phyloP scores from a whole-genome alignment of 495 filamentous ascomycete genomes.

The Neurospora sublineolata region DNA sequence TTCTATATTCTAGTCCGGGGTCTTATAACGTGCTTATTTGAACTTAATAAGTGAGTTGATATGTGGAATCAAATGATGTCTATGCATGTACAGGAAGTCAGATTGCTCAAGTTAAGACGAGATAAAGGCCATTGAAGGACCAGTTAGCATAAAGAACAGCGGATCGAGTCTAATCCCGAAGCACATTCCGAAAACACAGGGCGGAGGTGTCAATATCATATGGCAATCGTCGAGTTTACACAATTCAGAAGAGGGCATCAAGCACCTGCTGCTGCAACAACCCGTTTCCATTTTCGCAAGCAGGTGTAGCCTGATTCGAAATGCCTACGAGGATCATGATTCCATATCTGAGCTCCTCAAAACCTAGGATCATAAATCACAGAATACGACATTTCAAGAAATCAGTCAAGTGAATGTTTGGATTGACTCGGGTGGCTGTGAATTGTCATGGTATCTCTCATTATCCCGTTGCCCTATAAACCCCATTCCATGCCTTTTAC shows the following conservation, averaged over 20 bases:
- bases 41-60: no score
- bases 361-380: neutral
- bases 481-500: slow-evolving; percentile 17
- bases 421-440: slow-evolving; percentile 12
- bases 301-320: neutral
- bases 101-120: no score
- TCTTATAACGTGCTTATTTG: no score
- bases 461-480: slow-evolving; percentile 25
- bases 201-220: neutral
- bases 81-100: no score
- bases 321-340: neutral
- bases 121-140: no score
- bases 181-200: no score
- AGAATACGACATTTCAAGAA: neutral
- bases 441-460: slow-evolving; percentile 17
- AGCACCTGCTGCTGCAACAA: neutral
- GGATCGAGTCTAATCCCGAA: no score
- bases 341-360: neutral
- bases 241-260: neutral
- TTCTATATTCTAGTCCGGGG: no score
- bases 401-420: slow-evolving; percentile 1
- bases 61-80: no score
- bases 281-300: neutral
- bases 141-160: no score
- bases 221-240: neutral